phyloP scores from a whole-genome alignment of 495 filamentous ascomycete genomes.

The Terfezia boudieri region DNA sequence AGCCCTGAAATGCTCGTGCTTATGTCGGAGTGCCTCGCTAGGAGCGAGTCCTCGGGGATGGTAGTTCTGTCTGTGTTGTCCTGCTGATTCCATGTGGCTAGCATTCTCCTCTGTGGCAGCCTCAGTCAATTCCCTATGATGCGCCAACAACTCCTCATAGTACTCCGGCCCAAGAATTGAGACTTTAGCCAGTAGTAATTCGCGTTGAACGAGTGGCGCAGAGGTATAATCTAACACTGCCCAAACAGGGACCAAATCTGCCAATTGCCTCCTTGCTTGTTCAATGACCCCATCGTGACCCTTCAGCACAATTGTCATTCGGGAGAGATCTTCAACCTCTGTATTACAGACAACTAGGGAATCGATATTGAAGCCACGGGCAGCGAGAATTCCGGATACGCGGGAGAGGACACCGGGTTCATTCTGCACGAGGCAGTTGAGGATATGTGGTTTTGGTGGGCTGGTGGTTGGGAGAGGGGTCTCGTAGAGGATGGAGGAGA shows the following conservation, averaged over 20 bases:
- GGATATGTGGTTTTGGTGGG: slow-evolving; percentile 77
- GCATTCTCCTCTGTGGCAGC: slow-evolving; percentile 7
- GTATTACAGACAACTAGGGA: slow-evolving; percentile 92
- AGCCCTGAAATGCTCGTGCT: slow-evolving; percentile 86
- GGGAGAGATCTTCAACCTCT: slow-evolving; percentile 88
- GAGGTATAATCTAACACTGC: slow-evolving; percentile 90
- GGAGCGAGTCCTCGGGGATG: slow-evolving; percentile 67
- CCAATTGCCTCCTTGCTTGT: slow-evolving; percentile 84
- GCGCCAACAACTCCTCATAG: slow-evolving; percentile 84
- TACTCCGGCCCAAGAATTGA: slow-evolving; percentile 90
- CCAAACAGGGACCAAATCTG: slow-evolving; percentile 95
- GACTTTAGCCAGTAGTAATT: slow-evolving; percentile 88
- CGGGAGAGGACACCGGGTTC: slow-evolving; percentile 93
- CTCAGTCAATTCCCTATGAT: slow-evolving; percentile 55
- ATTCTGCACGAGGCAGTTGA: slow-evolving; percentile 98
- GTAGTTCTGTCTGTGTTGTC: slow-evolving; percentile 33
- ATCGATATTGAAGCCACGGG: slow-evolving; percentile 97
- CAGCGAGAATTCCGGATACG: slow-evolving; percentile 87
- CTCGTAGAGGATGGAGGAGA: slow-evolving; percentile 96
- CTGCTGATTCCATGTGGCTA: slow-evolving; percentile 18
- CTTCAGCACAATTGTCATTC: slow-evolving; percentile 94
- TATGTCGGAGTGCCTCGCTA: slow-evolving; percentile 76
- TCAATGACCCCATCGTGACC: slow-evolving; percentile 95
- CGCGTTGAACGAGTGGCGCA: slow-evolving; percentile 83
- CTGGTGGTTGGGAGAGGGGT: slow-evolving; percentile 63